These are phyloP conservation scores for Kazachstania kunashirensis DNA, from an alignment of 805 yeast species.

Conservation along the genomic window DNA sequence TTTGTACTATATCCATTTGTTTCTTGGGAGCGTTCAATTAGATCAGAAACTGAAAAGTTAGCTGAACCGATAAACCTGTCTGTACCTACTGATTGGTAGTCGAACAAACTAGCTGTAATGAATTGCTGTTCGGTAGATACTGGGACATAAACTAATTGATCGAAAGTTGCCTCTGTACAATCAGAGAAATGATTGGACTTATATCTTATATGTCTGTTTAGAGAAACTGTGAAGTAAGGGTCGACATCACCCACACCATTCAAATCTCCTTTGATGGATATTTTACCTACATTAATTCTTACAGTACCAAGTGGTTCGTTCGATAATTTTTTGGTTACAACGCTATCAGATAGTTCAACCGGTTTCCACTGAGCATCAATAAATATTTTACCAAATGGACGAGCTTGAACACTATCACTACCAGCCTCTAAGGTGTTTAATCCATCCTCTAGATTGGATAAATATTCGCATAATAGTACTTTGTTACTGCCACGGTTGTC, in stretches of 20 bases:
- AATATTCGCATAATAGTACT: conserved; percentile 42
- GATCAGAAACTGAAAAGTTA: conserved; percentile 40
- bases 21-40: conserved; percentile 34
- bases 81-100: conserved; percentile 52
- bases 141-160: conserved; percentile 52
- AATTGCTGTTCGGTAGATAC: conserved; percentile 51
- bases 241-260: conserved; percentile 66
- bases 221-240: conserved; percentile 55
- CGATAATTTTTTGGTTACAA: conserved; percentile 33
- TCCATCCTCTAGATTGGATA: conserved; percentile 41
- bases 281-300: conserved; percentile 48
- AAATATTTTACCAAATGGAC: conserved; percentile 47
- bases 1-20: conserved; percentile 40
- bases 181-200: conserved; percentile 46
- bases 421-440: conserved; percentile 35
- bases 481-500: conserved; percentile 45
- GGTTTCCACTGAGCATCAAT: conserved; percentile 65
- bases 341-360: conserved; percentile 43
- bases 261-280: conserved; percentile 40
- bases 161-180: conserved; percentile 47
- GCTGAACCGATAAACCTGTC: conserved; percentile 58
- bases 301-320: conserved; percentile 56
- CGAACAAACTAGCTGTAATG: conserved; percentile 50
- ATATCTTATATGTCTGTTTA: conserved; percentile 49
- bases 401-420: conserved; percentile 40